A percentile compares a stretch with the other conserved stretches of the same genome.
These are phyloP conservation scores for Closterium sp. DNA, from an alignment of 139 green algal species.

Conservation along the genomic window DNA sequence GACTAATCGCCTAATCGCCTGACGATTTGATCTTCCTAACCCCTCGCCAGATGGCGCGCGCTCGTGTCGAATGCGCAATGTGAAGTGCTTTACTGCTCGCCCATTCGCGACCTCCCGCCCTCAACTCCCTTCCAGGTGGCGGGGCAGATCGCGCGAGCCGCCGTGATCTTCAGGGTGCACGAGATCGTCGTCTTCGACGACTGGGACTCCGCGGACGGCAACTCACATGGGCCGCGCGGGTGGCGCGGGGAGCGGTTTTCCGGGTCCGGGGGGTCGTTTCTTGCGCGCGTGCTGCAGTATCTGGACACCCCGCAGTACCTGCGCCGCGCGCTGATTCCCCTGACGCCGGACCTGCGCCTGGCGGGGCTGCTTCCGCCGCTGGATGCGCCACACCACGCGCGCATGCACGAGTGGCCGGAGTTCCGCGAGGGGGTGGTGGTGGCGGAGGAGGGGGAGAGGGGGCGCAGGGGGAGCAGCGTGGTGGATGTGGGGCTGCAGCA, in stretches of 20 bases:
- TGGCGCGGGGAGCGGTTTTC: slow-evolving; percentile 24
- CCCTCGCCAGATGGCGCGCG: too few relatives aligned
- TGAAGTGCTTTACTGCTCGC: too few relatives aligned
- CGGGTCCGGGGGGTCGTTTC: slow-evolving; percentile 33
- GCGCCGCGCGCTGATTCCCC: slow-evolving; percentile 46
- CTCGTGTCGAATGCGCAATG: too few relatives aligned
- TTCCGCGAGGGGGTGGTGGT: slow-evolving; percentile 74
- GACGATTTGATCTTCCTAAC: too few relatives aligned
- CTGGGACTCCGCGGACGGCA: slow-evolving; percentile 22
- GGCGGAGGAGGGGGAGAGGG: background rate
- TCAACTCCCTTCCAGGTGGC: slow-evolving; percentile 19
- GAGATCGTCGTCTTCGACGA: slow-evolving; percentile 54
- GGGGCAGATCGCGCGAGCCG: slow-evolving; percentile 53
- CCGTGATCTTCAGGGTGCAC: slow-evolving; percentile 56
- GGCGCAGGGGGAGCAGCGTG: slow-evolving; percentile 3
- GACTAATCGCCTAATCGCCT: background rate
- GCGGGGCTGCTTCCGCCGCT: slow-evolving; percentile 70
- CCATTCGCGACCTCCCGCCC: too few relatives aligned
- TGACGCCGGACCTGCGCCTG: slow-evolving; percentile 49
- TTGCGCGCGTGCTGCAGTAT: slow-evolving; percentile 53
- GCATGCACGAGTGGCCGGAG: slow-evolving; percentile 73
- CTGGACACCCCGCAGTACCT: slow-evolving; percentile 60
- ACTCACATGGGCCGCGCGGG: slow-evolving; percentile 9
- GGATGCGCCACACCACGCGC: slow-evolving; percentile 82
- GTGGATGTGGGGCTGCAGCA: slow-evolving; percentile 42